Conservation (phyloP, 768 basidiomycete genomes). For the Kwoniella botswanensis region DNA sequence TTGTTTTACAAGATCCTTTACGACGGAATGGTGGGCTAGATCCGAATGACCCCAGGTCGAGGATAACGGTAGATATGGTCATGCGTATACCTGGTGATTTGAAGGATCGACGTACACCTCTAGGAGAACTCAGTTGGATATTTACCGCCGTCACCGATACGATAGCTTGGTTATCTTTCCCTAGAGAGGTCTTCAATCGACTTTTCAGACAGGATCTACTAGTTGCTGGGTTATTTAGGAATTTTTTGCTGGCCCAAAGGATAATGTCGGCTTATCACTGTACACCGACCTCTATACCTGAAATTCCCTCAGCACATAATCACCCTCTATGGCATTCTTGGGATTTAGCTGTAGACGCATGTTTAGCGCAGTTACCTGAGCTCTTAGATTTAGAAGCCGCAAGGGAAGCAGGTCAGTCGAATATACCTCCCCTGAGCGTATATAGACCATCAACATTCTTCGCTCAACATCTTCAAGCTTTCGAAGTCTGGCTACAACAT, state of each 20-base stretch:
- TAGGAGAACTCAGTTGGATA: conserved; percentile 99
- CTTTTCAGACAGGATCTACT: conserved; percentile 93
- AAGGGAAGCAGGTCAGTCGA: conserved; percentile 28
- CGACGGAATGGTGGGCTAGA: conserved; percentile 71
- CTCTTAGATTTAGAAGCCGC: conserved; percentile 60
- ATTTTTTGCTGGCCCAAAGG: conserved; percentile 94
- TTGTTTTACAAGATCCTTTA: conserved; percentile 81
- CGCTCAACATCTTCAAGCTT: conserved; percentile 92
- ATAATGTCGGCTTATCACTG: conserved; percentile 99
- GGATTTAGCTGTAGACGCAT: conserved; percentile 95
- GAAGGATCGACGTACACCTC: conserved; percentile 91
- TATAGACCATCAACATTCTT: conserved; percentile 92
- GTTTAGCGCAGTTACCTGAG: conserved; percentile 88
- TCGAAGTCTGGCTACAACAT: conserved; percentile 97
- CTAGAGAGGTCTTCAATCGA: conserved; percentile 88
- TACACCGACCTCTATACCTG: conserved; percentile 89
- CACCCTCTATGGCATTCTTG: conserved; percentile 96
- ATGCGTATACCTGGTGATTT: conserved; percentile 95
- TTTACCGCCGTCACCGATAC: conserved; percentile 99
- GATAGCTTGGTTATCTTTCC: conserved; percentile 98
- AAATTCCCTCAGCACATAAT: conserved; percentile 93
- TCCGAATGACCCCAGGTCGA: conserved; percentile 63
- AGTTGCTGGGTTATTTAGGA: conserved; percentile 94
- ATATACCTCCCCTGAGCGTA: conserved; percentile 53
- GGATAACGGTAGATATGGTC: conserved; percentile 76